These are phyloP conservation scores for Tillandsia leiboldiana DNA, from an alignment of 176 grass and related monocot species.

Conservation along the genomic window DNA sequence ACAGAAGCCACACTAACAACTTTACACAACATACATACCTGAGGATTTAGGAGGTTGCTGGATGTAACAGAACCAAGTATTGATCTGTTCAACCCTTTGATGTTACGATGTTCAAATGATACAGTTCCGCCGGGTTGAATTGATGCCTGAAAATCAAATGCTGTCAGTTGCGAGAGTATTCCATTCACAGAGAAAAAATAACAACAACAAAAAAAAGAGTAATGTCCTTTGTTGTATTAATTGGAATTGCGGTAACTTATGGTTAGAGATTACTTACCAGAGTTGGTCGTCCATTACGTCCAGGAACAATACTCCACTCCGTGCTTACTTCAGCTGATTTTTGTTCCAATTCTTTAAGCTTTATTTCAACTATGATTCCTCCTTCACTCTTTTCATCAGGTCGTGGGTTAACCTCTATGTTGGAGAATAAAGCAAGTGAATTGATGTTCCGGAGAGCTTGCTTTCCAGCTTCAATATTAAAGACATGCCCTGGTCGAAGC, in stretches of 20 bases:
- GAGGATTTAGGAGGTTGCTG: conserved; percentile 92
- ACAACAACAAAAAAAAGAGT: too few species aligned
- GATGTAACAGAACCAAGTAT: conserved; percentile 91
- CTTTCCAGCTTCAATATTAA: conserved; percentile 91
- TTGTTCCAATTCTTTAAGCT: conserved; percentile 86
- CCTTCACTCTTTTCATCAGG: conserved; percentile 93
- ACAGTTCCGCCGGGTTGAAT: conserved; percentile 98
- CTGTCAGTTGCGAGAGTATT: neutral
- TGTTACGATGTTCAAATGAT: conserved; percentile 89
- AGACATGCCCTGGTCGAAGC: conserved; percentile 85
- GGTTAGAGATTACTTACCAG: conserved; percentile 39
- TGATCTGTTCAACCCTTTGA: conserved; percentile 86
- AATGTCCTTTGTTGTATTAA: too few species aligned
- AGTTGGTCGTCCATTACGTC: conserved; percentile 65
- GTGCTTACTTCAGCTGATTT: conserved; percentile 96
- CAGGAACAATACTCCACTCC: conserved; percentile 88
- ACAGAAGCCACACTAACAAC: neutral
- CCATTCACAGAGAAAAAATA: neutral
- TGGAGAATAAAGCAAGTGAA: conserved; percentile 86
- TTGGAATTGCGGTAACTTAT: too few species aligned
- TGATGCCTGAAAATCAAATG: conserved; percentile 48
- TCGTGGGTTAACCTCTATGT: conserved; percentile 86
- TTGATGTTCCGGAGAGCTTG: conserved; percentile 94
- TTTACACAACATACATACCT: conserved; percentile 36
- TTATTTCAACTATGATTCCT: conserved; percentile 93